A percentile compares a stretch with the other conserved stretches of the same genome.
Conservation (phyloP, 768 basidiomycete genomes). For the Rhodotorula diobovata region DNA sequence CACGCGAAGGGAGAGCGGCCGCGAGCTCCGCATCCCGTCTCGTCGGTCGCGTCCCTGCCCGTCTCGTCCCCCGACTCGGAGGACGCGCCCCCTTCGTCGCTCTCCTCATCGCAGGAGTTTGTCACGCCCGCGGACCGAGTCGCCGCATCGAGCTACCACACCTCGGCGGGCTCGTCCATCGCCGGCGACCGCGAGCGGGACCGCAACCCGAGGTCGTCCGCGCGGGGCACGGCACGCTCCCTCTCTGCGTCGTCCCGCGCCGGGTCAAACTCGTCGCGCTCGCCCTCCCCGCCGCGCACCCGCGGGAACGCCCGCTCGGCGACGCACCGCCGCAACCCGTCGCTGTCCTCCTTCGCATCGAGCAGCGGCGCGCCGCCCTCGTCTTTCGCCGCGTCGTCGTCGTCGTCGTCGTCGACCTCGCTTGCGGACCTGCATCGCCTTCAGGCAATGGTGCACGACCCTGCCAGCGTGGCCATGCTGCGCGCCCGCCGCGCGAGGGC, state of each 20-base stretch:
- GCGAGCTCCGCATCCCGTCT: not conserved
- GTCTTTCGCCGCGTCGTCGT: not conserved
- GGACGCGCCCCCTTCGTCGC: not conserved
- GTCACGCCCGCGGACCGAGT: not conserved
- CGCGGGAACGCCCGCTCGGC: no score
- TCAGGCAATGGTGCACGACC: constrained; percentile 1
- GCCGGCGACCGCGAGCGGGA: not conserved
- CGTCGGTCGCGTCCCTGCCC: not conserved
- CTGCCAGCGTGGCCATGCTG: not conserved
- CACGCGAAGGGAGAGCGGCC: not conserved
- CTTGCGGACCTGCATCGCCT: constrained; percentile 15
- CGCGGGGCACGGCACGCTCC: not conserved
- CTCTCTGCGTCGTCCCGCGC: constrained; percentile 9
- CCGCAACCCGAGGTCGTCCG: no score
- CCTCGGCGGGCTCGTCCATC: constrained; percentile 7
- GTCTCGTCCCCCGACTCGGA: constrained; percentile 11
- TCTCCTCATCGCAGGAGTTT: not conserved
- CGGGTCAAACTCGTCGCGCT: not conserved
- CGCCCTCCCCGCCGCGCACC: not conserved
- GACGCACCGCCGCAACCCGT: not conserved
- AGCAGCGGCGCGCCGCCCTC: no score
- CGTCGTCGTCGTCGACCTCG: not conserved
- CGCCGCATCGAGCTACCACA: not conserved
- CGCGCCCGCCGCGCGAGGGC: not conserved
- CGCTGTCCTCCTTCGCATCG: not conserved